These are phyloP conservation scores for Halteria grandinella DNA, from an alignment of 73 alveolate species.

Conservation along the genomic window DNA sequence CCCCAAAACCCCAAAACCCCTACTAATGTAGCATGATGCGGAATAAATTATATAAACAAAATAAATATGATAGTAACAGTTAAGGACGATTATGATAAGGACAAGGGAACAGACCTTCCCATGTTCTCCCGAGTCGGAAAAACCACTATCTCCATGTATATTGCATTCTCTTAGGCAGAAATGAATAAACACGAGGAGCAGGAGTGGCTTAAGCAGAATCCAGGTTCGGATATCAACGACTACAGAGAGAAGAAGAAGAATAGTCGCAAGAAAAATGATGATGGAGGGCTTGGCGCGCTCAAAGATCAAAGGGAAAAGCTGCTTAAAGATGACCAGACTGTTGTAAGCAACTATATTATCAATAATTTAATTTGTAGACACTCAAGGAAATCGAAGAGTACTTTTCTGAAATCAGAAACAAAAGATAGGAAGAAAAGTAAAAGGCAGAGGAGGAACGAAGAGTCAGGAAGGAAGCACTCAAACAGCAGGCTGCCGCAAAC, in stretches of 20 bases:
- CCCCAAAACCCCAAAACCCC: too few relatives aligned
- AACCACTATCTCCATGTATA: constrained; percentile 37
- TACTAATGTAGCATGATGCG: too few relatives aligned
- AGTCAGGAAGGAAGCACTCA: neutral
- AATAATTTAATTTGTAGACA: neutral
- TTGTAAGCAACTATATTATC: constrained; percentile 9
- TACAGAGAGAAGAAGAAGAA: neutral
- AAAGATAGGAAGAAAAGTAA: constrained; percentile 17
- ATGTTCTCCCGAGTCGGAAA: constrained; percentile 45
- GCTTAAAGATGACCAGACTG: constrained; percentile 12
- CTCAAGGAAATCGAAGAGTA: constrained; percentile 24
- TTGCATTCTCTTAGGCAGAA: constrained; percentile 36
- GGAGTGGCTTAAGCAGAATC: constrained; percentile 15
- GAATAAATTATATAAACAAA: too few relatives aligned
- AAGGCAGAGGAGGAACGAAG: constrained; percentile 13
- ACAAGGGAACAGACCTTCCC: constrained; percentile 33
- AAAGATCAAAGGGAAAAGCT: constrained; percentile 22
- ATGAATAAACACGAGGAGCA: constrained; percentile 19
- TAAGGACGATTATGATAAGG: constrained; percentile 27
- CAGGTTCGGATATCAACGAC: constrained; percentile 11
- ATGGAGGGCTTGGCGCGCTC: neutral
- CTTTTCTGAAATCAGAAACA: constrained; percentile 1
- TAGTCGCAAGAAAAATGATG: neutral
- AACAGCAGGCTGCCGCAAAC: neutral
- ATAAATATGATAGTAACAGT: constrained; percentile 35